Evolutionary conservation across 345 rosid species (phyloP).

Genomic region (Cardiospermum halicacabum): DNA sequence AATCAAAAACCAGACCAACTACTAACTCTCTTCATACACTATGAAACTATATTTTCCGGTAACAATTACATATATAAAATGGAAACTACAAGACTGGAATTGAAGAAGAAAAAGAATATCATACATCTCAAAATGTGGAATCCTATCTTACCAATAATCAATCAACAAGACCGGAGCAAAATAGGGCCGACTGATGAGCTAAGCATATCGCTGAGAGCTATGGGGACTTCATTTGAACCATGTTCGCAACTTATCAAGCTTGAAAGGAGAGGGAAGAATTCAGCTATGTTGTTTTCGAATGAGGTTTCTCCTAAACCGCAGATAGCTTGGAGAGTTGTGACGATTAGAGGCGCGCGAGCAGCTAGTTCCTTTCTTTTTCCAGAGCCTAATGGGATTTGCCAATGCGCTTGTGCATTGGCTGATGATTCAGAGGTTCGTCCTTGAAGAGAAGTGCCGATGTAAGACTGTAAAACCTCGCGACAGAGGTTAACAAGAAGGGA

Average conservation of each 20-base stretch:
- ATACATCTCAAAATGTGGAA: constrained; percentile 24
- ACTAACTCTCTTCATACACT: constrained; percentile 36
- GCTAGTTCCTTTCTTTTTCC: constrained; percentile 86
- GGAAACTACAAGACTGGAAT: constrained; percentile 13
- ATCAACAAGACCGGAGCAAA: constrained; percentile 67
- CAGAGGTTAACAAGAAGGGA: constrained; percentile 65
- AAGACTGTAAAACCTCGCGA: constrained; percentile 66
- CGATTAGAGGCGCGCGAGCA: constrained; percentile 72
- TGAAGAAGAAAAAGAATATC: constrained; percentile 18
- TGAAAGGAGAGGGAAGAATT: constrained; percentile 73
- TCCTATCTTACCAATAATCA: constrained; percentile 16
- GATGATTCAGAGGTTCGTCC: constrained; percentile 42
- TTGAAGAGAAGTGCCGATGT: constrained; percentile 45
- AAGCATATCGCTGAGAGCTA: constrained; percentile 89
- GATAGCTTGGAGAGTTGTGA: constrained; percentile 72
- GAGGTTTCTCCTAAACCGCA: constrained; percentile 71
- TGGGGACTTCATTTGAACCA: constrained; percentile 84
- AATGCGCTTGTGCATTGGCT: constrained; percentile 31
- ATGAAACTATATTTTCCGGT: constrained; percentile 24
- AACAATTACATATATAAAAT: constrained; percentile 15
- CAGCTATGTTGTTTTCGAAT: constrained; percentile 62
- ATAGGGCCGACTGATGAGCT: constrained; percentile 76
- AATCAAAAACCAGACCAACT: constrained; percentile 24
- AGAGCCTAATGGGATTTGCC: constrained; percentile 85
- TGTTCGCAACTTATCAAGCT: constrained; percentile 89